Conservation (phyloP, 2,329 filamentous ascomycete genomes). For the Parastagonospora nodorum region DNA sequence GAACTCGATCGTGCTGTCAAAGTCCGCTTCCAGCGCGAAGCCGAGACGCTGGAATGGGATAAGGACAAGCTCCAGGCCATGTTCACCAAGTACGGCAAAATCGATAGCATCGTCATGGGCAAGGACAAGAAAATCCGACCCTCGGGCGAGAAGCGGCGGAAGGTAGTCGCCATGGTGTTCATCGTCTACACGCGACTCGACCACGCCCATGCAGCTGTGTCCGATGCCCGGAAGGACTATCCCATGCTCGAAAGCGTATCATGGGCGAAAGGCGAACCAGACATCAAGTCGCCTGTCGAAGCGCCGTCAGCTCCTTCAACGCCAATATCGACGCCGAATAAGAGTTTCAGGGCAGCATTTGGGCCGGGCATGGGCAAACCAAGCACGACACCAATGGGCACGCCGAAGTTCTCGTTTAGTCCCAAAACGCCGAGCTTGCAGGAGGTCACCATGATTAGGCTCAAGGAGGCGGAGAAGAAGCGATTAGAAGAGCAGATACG, state of each 20-base stretch:
- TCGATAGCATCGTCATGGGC: conserved; percentile 60
- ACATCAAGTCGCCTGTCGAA: conserved; percentile 41
- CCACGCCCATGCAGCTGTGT: conserved; percentile 61
- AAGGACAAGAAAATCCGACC: conserved; percentile 61
- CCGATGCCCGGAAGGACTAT: conserved; percentile 57
- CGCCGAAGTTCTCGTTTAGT: conserved; percentile 51
- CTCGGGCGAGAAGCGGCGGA: conserved; percentile 57
- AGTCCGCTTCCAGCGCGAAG: conserved; percentile 60
- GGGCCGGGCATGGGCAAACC: conserved; percentile 22
- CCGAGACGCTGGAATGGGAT: conserved; percentile 50
- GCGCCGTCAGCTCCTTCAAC: conserved; percentile 32
- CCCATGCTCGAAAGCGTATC: conserved; percentile 57
- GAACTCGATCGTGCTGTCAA: conserved; percentile 64
- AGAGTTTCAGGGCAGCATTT: conserved; percentile 35
- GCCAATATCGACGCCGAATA: conserved; percentile 34
- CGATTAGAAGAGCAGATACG: conserved; percentile 52
- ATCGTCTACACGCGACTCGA: conserved; percentile 64
- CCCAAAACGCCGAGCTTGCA: conserved; percentile 44
- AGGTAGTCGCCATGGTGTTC: conserved; percentile 58
- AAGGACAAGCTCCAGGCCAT: conserved; percentile 53
- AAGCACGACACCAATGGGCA: conserved; percentile 31
- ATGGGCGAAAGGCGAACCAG: conserved; percentile 62
- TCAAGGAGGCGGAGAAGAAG: conserved; percentile 52
- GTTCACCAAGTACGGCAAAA: conserved; percentile 61
- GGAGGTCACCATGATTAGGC: conserved; percentile 52